Evolutionary conservation across 495 filamentous ascomycete species (phyloP).

Genomic region (Hypoxylon intermedium): DNA sequence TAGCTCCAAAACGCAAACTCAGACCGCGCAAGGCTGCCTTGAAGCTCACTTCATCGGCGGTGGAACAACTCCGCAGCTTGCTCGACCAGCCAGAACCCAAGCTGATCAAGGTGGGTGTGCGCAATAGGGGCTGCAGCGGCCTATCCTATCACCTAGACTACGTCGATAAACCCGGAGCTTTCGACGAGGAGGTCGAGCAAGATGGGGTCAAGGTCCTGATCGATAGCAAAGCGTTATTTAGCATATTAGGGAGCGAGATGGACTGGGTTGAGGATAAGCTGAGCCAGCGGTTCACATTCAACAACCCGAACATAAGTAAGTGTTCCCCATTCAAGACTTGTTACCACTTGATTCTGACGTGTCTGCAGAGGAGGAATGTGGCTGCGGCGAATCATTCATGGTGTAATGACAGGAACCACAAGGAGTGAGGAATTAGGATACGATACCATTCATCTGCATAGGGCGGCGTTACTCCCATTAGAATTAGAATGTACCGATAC

Average conservation of each 20-base stretch:
- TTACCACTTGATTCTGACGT: conserved; percentile 46
- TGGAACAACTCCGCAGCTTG: conserved; percentile 74
- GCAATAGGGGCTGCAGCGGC: conserved; percentile 94
- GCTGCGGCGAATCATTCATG: conserved; percentile 97
- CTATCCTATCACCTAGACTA: conserved; percentile 96
- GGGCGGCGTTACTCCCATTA: conserved; percentile 27
- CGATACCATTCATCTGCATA: conserved; percentile 38
- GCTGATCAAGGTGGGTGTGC: conserved; percentile 91
- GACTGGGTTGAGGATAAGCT: conserved; percentile 98
- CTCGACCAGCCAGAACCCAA: conserved; percentile 85
- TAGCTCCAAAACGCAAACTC: conserved; percentile 68
- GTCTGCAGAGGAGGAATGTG: conserved; percentile 86
- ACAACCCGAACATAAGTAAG: conserved; percentile 98
- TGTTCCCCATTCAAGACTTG: conserved; percentile 31
- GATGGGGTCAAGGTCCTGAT: conserved; percentile 96
- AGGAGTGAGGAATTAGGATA: conserved; percentile 10
- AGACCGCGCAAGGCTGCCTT: conserved; percentile 90
- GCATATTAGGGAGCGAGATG: conserved; percentile 99
- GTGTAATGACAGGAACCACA: conserved; percentile 53
- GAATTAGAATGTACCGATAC: conserved; percentile 16
- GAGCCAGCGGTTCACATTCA: conserved; percentile 87
- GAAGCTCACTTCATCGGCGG: conserved; percentile 78
- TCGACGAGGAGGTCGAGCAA: conserved; percentile 94
- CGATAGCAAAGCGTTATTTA: conserved; percentile 95
- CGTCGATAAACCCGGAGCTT: conserved; percentile 83